Evolutionary conservation across 2,329 filamentous ascomycete species (phyloP), one percentile per base, ranked within the genome.

Genomic region (Ophiostoma novo-ulmi): DNA sequence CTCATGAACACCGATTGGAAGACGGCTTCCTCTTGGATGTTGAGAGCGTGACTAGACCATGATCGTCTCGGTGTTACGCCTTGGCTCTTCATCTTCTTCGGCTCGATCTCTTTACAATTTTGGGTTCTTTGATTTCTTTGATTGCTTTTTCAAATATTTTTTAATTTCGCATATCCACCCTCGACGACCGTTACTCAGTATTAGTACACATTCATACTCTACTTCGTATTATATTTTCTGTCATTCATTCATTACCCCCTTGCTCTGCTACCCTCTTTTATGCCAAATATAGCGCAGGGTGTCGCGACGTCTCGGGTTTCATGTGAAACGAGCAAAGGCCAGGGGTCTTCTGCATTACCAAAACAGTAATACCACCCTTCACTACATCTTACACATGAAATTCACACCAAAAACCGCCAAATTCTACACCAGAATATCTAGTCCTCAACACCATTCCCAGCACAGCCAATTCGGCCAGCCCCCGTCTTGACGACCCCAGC

Each of bases 241-340:
- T n/a, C n/a, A n/a, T 36, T 39, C n/a, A 17, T 38, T 10, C 3
- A 20, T 38, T 5, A 11, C 41, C 14, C 14, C 69, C 36, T 38
- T 20, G 61, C 26, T 44, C 48, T 58, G 11, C 20, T 55, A 52
- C 48, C 10, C n/a, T 31, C 22, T 31, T 3, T 3, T 38, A 6
- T 61, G 65, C 48, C n/a, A 67, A 48, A 66, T 26, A 48, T 67
- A 41, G 66, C 31, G 66, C 70, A 68, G 68, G 68, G 58, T 63
- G 70, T 68, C 73, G 74, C 73, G 74, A 84, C 82, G 76, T 76
- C 75, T 79, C 76, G 75, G 75, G 81, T 84, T 83, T 84, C 82
- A 82, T 74, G 76, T 80, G 80, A 83, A 81, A 83, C 81, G 68
- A 76, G 73, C 65, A 67, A 44, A 41, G 39, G 14, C n/a, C 65